phyloP scores from a whole-genome alignment of 441 rosid genomes.

The Gossypium gossypioides region DNA sequence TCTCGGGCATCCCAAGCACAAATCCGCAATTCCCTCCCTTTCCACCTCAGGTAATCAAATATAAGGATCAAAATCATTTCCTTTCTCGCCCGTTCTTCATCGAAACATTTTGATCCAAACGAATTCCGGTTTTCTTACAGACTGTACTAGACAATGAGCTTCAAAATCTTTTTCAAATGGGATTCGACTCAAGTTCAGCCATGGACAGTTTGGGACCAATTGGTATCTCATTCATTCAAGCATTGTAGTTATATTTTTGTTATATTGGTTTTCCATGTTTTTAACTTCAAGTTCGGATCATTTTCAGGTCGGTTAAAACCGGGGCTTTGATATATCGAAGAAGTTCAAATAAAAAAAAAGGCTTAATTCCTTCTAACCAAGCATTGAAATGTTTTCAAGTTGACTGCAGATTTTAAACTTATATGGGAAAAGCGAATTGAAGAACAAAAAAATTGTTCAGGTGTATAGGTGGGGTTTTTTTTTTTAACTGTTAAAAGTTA shows the following conservation, averaged over 20 bases:
- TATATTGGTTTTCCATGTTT: not conserved
- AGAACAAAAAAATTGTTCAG: not conserved
- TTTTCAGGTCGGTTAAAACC: constrained; percentile 45
- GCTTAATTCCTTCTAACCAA: constrained; percentile 1
- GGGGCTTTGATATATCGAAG: constrained; percentile 36
- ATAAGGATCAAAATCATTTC: not conserved
- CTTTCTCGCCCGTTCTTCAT: not conserved
- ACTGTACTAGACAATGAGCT: constrained; percentile 51
- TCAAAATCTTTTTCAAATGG: constrained; percentile 63
- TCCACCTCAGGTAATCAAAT: constrained; percentile 44
- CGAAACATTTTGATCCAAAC: not conserved
- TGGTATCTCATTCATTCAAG: constrained; percentile 29
- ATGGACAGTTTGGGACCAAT: constrained; percentile 44
- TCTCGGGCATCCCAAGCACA: constrained; percentile 39
- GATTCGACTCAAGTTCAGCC: constrained; percentile 46
- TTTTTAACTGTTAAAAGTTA: not conserved
- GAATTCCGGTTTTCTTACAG: constrained; percentile 21
- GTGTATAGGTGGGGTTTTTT: not conserved
- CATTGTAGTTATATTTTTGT: not conserved
- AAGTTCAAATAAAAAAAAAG: not conserved
- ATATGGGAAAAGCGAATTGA: not conserved
- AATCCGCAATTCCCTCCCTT: constrained; percentile 45
- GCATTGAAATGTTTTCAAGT: constrained; percentile 6
- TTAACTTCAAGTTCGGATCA: not conserved
- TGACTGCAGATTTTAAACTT: not conserved